Conservation (phyloP, 1,139 yeast species). For the Sugiyamaella castrensis region DNA sequence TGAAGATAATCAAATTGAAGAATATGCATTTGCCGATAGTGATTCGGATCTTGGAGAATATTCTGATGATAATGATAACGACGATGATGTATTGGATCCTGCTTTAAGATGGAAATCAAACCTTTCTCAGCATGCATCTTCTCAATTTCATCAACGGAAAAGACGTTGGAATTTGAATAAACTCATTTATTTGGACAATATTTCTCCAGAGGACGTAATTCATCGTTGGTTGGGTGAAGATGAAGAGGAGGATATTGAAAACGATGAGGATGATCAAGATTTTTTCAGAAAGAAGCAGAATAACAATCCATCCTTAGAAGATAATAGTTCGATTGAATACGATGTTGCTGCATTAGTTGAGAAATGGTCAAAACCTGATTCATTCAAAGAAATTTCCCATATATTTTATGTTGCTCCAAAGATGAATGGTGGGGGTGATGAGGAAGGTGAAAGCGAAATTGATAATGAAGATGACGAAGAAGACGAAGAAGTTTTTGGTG, state of each 20-base stretch:
- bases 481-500: conserved; percentile 63
- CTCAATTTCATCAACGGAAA: conserved; percentile 32
- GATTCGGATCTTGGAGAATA: conserved; percentile 43
- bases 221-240: conserved; percentile 65
- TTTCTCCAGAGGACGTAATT: conserved; percentile 72
- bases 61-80: conserved; percentile 40
- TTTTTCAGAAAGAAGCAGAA: conserved; percentile 62
- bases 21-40: conserved; percentile 42
- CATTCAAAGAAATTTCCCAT: conserved; percentile 49
- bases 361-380: conserved; percentile 52
- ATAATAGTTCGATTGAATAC: conserved; percentile 26
- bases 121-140: conserved; percentile 34
- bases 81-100: conserved; percentile 38
- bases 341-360: conserved; percentile 28
- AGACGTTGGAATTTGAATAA: conserved; percentile 78
- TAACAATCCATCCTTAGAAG: conserved; percentile 34
- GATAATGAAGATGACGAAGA: conserved; percentile 53
- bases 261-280: conserved; percentile 53
- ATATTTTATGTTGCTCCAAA: conserved; percentile 72
- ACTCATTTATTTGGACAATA: conserved; percentile 70
- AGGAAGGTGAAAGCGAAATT: conserved; percentile 40
- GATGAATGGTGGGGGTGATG: conserved; percentile 29
- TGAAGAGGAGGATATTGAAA: conserved; percentile 44
- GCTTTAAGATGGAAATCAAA: conserved; percentile 43
- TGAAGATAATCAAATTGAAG: conserved; percentile 29